These are phyloP conservation scores for Podaxis mareebaensis DNA, from an alignment of 768 basidiomycete species.

Conservation along the genomic window DNA sequence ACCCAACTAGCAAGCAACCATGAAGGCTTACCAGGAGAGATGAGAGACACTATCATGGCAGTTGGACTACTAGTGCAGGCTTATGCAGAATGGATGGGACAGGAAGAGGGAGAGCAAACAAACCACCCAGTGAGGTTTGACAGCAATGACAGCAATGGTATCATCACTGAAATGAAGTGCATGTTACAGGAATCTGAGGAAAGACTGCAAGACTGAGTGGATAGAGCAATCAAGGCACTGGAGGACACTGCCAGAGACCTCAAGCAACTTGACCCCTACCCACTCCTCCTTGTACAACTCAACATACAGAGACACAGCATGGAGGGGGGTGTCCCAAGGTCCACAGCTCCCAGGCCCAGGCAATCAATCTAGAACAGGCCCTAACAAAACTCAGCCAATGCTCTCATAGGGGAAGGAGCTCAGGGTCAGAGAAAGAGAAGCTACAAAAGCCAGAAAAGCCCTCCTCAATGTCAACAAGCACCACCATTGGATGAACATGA, in stretches of 20 bases:
- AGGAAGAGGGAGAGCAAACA: too few relatives aligned
- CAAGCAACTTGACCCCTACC: neutral
- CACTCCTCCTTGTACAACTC: too few relatives aligned
- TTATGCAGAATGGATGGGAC: too few relatives aligned
- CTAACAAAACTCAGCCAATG: neutral
- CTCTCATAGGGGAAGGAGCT: too few relatives aligned
- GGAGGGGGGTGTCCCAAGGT: neutral
- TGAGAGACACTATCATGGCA: too few relatives aligned
- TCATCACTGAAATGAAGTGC: neutral
- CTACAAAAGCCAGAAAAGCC: neutral
- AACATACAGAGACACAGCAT: too few relatives aligned
- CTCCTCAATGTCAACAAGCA: neutral
- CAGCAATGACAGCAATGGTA: too few relatives aligned
- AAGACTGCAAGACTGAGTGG: neutral
- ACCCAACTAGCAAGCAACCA: too few relatives aligned
- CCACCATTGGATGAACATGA: neutral
- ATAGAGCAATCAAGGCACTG: neutral
- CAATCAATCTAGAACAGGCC: neutral
- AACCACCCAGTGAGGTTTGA: too few relatives aligned
- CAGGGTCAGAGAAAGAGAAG: neutral
- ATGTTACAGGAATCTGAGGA: neutral
- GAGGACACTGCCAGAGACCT: neutral
- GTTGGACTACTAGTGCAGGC: too few relatives aligned
- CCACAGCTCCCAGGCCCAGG: neutral
- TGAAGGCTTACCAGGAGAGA: too few relatives aligned